phyloP scores from a whole-genome alignment of 768 basidiomycete genomes.

The Tylopilus felleus region DNA sequence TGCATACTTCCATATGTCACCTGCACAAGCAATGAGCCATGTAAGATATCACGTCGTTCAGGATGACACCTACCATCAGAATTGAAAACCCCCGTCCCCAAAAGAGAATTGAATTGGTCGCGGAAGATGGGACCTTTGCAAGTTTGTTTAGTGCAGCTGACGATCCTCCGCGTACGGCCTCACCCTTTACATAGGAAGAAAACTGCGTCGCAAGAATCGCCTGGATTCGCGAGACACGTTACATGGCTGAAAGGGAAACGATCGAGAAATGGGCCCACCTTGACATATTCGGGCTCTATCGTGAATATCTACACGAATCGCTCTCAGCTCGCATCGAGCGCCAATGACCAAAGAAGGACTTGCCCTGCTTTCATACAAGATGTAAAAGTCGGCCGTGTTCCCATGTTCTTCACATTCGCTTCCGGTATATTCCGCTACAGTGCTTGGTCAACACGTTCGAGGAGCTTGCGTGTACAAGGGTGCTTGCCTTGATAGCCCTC shows the following conservation, averaged over 20 bases:
- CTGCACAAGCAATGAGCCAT: constrained; percentile 11
- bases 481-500: constrained; percentile 48
- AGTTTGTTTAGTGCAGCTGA: background rate
- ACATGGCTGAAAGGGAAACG: background rate
- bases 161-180: background rate
- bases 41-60: background rate
- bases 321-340: background rate
- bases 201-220: constrained; percentile 38
- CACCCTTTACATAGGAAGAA: constrained; percentile 36
- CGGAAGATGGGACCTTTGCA: constrained; percentile 21
- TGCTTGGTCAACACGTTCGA: background rate
- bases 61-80: constrained; percentile 32
- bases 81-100: constrained; percentile 41
- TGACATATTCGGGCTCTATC: constrained; percentile 38
- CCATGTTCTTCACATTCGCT: constrained; percentile 18
- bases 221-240: constrained; percentile 17
- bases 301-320: constrained; percentile 32
- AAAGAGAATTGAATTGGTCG: constrained; percentile 26
- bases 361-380: constrained; percentile 30
- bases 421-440: constrained; percentile 11
- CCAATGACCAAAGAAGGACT: background rate
- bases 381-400: constrained; percentile 20
- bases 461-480: background rate
- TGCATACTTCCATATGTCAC: constrained; percentile 39
- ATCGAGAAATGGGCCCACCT: constrained; percentile 22